These are phyloP conservation scores for Cardamine occulta DNA, from an alignment of 345 rosid genomes.

Conservation along the genomic window DNA sequence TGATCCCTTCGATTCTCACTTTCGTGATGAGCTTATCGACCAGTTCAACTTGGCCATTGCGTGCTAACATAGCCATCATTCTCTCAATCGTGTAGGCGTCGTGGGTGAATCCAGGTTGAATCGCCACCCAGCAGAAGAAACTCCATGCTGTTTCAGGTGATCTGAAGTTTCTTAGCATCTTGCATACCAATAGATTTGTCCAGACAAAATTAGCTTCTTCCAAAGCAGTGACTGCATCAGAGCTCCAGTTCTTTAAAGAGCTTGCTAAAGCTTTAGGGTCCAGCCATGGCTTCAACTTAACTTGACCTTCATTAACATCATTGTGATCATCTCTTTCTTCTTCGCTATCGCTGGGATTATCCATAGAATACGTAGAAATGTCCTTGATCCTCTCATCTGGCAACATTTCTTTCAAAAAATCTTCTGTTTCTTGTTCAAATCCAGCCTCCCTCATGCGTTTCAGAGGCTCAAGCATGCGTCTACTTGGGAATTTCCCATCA, in stretches of 20 bases:
- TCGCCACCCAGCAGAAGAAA: slow-evolving; percentile 91
- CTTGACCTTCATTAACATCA: slow-evolving; percentile 35
- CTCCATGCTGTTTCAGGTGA: slow-evolving; percentile 80
- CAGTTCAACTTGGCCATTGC: slow-evolving; percentile 65
- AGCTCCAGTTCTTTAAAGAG: slow-evolving; percentile 67
- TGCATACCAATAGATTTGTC: slow-evolving; percentile 84
- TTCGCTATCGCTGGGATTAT: slow-evolving; percentile 47
- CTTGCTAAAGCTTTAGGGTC: slow-evolving; percentile 87
- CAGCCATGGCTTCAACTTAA: slow-evolving; percentile 79
- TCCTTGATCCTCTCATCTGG: slow-evolving; percentile 73
- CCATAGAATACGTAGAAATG: slow-evolving; percentile 45
- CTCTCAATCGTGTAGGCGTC: slow-evolving; percentile 75
- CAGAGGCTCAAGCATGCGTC: slow-evolving; percentile 57
- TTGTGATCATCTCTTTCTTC: slow-evolving; percentile 39
- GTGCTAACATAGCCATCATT: slow-evolving; percentile 77
- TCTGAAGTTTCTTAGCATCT: slow-evolving; percentile 73
- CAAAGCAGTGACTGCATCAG: slow-evolving; percentile 60
- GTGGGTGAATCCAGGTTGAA: slow-evolving; percentile 82
- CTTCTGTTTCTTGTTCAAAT: slow-evolving; percentile 56
- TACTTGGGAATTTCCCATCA: slow-evolving; percentile 73
- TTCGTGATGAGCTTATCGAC: slow-evolving; percentile 71
- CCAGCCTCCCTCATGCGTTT: slow-evolving; percentile 66
- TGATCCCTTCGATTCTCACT: slow-evolving; percentile 67
- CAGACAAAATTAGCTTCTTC: slow-evolving; percentile 79
- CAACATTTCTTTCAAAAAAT: slow-evolving; percentile 59